A percentile compares a stretch with the other conserved stretches of the same genome.
These are phyloP conservation scores for Plasmopara muralis DNA, from an alignment of 352 stramenopile species.

Conservation along the genomic window DNA sequence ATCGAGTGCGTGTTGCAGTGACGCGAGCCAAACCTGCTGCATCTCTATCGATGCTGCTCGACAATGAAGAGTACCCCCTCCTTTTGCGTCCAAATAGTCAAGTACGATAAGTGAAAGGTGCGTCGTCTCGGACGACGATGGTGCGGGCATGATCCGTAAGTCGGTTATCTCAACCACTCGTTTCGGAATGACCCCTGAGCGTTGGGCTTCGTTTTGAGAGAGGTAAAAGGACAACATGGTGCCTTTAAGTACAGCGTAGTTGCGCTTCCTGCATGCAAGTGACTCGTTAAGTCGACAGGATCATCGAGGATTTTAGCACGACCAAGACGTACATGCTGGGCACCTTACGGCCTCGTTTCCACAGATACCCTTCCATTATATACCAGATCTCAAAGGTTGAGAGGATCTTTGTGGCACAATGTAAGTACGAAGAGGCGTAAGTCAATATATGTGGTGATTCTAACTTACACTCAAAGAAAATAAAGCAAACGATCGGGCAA, in stretches of 20 bases:
- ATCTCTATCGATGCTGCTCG: slow-evolving; percentile 47
- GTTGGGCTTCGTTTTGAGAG: slow-evolving; percentile 41
- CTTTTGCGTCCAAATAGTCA: slow-evolving; percentile 31
- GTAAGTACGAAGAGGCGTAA: not conserved
- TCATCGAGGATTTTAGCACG: not conserved
- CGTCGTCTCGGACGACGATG: slow-evolving; percentile 3
- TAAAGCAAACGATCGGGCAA: too few species aligned
- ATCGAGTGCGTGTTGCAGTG: slow-evolving; percentile 56
- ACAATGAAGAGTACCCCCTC: slow-evolving; percentile 36
- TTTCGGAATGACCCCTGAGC: slow-evolving; percentile 32
- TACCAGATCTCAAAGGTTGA: not conserved
- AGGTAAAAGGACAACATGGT: slow-evolving; percentile 69
- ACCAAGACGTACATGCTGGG: slow-evolving; percentile 35
- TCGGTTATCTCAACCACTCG: slow-evolving; percentile 59
- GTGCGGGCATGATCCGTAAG: slow-evolving; percentile 17
- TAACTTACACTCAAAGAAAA: too few species aligned
- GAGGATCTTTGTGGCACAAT: not conserved
- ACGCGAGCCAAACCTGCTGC: slow-evolving; percentile 49
- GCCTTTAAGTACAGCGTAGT: slow-evolving; percentile 70
- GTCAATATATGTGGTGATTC: too few species aligned
- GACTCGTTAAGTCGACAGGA: not conserved
- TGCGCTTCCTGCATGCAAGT: slow-evolving; percentile 38
- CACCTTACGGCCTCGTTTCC: slow-evolving; percentile 39
- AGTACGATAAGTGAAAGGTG: slow-evolving; percentile 17
- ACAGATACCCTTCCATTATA: slow-evolving; percentile 41